Base-by-base conservation (phyloP, 257 asterid species). In the Paraleonurus japonicus region DNA sequence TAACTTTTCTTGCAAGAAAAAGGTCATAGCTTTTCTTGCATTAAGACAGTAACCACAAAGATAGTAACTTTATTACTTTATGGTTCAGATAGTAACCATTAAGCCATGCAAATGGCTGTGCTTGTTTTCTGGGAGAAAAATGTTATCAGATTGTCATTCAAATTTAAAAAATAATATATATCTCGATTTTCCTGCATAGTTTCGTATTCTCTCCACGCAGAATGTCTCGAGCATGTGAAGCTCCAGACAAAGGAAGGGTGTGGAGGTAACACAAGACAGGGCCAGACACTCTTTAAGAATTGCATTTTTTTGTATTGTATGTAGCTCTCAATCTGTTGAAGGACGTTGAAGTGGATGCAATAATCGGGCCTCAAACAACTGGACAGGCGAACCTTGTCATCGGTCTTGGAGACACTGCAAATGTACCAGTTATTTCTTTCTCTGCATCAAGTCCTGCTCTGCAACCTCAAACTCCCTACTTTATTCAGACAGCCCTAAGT, bases 261-360 rank as follows among this genome's bases (percentile, higher is more conserved):
- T 37, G 45, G 19, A 45, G 19, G 7, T 45, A 45, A n/a, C 19
- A 45, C 20, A 4, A 45, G 20, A 45, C 53, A 45, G 0, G 19
- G 4, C 20, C 3, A 37, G 45, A 5, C 45, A 37, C 19, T 45
- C 8, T 41, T 17, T 19, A 17, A 16, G 55, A 47, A 47, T 47
- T 1, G 11, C 11, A 33, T 7, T 20, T 55, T 30, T 51, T 51
- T 28, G 4, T 8, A 4, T 17, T 23, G 7, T 5, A 53, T 76
- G 81, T 81, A 84, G 89, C 85, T 41, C 67, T 82, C 1, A 61
- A 76, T 54, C 61, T 85, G 61, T 19, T 85, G 71, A 80, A 77
- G 65, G 67, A 78, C 20, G 75, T 78, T 12, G 61, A 75, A 57
- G 87, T 75, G 17, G 77, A 77, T 58, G 83, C 86, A 24, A 75